Base-by-base conservation (phyloP, 2,329 filamentous ascomycete genomes). In the Colletotrichum orchidophilum region DNA sequence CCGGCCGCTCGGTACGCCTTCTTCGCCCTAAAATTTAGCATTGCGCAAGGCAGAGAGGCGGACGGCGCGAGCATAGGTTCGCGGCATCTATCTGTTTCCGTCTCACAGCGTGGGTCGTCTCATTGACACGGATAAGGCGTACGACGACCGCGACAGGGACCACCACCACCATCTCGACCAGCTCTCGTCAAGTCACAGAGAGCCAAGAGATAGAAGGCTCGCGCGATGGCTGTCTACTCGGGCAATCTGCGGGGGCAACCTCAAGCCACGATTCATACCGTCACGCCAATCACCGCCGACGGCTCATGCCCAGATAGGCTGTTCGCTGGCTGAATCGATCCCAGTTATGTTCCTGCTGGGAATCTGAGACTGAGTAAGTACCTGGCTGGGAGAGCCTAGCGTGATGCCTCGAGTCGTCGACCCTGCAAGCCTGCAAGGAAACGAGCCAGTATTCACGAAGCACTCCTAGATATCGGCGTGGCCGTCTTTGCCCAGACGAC, bases 211-310 rank as follows among this genome's bases (percentile, higher is more conserved):
- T 53, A 68, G 64, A 63, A 33, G 5, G 50, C 63, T 67, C 68
- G 61, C 63, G 63, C 55, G 63, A 59, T 53, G 67, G 27, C 50
- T 42, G 29, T 53, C 58, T 33, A 50, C 42, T 68, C 58, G 68
- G 68, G 64, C 68, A 68, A 59, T 68, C 58, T 70, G 67, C 63
- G 67, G 67, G 67, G 67, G 9, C 63, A 31, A n/a, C 42, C n/a
- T 66, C 60, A 53, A 68, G 52, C 63, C 64, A 68, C 64, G 57
- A 63, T 68, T 68, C 64, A 68, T 53, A 27, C 60, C 39, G n/a
- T 31, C 26, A 26, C 53, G 64, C 68, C 58, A 68, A 71, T 71
- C 53, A 71, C 42, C 35, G 21, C 50, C n/a, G 29, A 26, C 21
- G 50, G 59, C 50, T 50, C 26, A 39, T 27, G 29, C 59, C 24